Percentiles rank a stretch among this genome's conserved stretches.
Evolutionary conservation across 2,329 filamentous ascomycete species (phyloP).

Genomic region (Colletotrichum cuscutae): DNA sequence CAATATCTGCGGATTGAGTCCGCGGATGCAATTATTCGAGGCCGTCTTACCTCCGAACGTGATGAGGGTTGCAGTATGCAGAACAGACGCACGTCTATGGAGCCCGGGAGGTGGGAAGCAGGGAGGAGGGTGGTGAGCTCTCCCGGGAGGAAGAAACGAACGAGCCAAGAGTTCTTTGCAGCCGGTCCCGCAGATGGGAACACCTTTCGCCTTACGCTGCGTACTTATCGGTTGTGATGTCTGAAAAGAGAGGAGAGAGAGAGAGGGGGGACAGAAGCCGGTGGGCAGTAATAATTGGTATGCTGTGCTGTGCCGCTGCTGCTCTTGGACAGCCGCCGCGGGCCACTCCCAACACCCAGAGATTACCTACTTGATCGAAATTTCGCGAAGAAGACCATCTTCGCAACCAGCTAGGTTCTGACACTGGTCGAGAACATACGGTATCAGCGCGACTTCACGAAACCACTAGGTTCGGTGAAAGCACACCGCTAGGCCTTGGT

Average conservation of each 20-base stretch:
- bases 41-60: conserved; percentile 10
- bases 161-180: conserved; percentile 9
- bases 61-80: conserved; percentile 23
- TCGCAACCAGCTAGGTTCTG: background rate
- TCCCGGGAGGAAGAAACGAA: background rate
- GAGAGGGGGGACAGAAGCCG: background rate
- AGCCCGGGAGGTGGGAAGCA: background rate
- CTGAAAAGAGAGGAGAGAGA: background rate
- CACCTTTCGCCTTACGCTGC: background rate
- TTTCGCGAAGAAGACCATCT: background rate
- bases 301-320: conserved; percentile 9
- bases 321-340: background rate
- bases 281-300: background rate
- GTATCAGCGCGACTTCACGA: background rate
- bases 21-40: background rate
- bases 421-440: background rate
- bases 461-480: background rate
- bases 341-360: background rate
- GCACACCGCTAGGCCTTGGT: background rate
- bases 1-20: background rate
- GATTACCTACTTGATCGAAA: background rate
- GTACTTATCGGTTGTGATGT: background rate
- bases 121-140: background rate
- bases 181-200: background rate
- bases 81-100: conserved; percentile 9